Base-by-base conservation (phyloP, 768 basidiomycete species). In the Rickenella mellea region DNA sequence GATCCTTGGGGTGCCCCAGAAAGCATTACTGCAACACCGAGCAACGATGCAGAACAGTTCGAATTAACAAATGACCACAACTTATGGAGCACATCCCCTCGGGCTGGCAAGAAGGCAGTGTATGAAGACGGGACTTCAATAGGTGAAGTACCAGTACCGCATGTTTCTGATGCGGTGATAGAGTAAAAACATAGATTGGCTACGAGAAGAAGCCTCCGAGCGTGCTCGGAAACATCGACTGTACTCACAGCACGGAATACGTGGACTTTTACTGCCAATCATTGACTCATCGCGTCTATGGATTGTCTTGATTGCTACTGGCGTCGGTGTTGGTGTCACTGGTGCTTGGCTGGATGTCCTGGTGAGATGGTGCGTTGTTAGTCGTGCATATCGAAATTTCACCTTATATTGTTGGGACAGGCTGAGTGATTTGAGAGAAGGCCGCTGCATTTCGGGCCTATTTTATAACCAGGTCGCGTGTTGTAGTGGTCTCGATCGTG, bases 301-400 rank as follows among this genome's bases (percentile, higher is more conserved):
- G 81, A 60, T 83, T 19, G 71, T 83, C n/a, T 69, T 83, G 9
- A 69, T 81, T 47, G 48, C 71, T 38, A 81, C 80, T 15, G 83
- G 81, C 8, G 51, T 80, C 15, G 80, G 79, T 1, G 73, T 83
- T 32, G 83, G 83, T 4, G 60, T 80, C 8, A 70, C 73, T 17
- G 83, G 83, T 20, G 83, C 78, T 3, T 83, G 76, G 75, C 51
- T 85, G 43, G 83, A 85, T 60, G 73, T 85, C 6, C 61, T 84
- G 28, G 82, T 84, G 6, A 77, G 76, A 62, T 85, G 83, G 82
- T 82, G 55, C 37, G 66, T 61, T 25, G 15, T 32, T n/a, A n/a
- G n/a, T n/a, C n/a, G n/a, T 9, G 3, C 2, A 17, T 36, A 36
- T 29, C 20, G n/a, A n/a, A n/a, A n/a, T n/a, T n/a, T n/a, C n/a